These are phyloP conservation scores for Xanthoconium stramineum DNA, from an alignment of 768 basidiomycete species.

Conservation along the genomic window DNA sequence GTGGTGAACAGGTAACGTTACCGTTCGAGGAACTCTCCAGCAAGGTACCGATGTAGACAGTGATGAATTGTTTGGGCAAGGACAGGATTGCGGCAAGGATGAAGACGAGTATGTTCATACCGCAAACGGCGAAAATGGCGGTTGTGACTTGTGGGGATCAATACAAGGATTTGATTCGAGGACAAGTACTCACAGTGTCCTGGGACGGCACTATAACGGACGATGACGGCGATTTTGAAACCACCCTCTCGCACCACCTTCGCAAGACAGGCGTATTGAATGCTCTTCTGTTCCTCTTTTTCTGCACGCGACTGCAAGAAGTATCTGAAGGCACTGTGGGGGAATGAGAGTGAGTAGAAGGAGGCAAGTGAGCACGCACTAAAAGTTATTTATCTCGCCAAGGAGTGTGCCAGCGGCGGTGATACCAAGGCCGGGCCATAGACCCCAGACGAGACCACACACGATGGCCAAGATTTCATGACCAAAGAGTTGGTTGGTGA, in stretches of 20 bases:
- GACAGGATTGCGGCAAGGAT: conserved; percentile 76
- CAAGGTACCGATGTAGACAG: conserved; percentile 86
- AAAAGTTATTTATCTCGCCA: conserved; percentile 86
- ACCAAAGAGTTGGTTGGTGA: conserved; percentile 64
- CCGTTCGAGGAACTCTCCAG: conserved; percentile 47
- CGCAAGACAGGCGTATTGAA: conserved; percentile 60
- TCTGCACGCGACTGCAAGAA: conserved; percentile 72
- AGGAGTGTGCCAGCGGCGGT: conserved; percentile 79
- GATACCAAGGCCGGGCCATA: conserved; percentile 85
- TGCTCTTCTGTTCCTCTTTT: conserved; percentile 59
- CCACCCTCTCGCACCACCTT: conserved; percentile 82
- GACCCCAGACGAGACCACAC: conserved; percentile 88
- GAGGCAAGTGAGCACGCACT: conserved; percentile 47
- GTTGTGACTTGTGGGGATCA: conserved; percentile 62
- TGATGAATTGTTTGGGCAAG: conserved; percentile 87
- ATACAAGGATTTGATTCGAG: neutral
- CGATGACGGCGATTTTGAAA: conserved; percentile 77
- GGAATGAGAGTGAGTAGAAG: conserved; percentile 10
- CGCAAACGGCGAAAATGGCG: conserved; percentile 84
- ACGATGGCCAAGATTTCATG: conserved; percentile 89
- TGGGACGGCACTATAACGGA: conserved; percentile 78
- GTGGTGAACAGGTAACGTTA: conserved; percentile 1
- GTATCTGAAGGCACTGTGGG: conserved; percentile 73
- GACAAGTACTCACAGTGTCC: conserved; percentile 63
- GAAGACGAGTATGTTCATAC: conserved; percentile 80